A percentile compares a stretch with the other conserved stretches of the same genome.
Conservation (phyloP, 257 asterid genomes). For the Verbena officinalis region DNA sequence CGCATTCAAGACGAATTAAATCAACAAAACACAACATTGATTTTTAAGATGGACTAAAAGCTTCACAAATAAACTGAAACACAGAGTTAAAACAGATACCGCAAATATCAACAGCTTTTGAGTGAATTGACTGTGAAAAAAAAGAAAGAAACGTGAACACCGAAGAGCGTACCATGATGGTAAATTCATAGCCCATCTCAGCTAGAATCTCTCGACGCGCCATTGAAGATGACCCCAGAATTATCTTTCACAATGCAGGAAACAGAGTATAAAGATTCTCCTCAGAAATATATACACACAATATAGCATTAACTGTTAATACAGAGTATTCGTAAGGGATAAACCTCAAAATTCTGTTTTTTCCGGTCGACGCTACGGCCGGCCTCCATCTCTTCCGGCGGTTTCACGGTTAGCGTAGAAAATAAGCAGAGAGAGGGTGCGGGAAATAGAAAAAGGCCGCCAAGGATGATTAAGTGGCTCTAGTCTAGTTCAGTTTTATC, state of each 20-base stretch:
- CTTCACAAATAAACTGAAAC: neutral
- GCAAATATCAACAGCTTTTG: neutral
- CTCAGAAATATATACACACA: conserved; percentile 3
- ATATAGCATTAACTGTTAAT: neutral
- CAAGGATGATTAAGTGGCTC: conserved; percentile 23
- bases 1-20: neutral
- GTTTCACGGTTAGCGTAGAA: conserved; percentile 34
- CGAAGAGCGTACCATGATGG: conserved; percentile 52
- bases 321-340: neutral
- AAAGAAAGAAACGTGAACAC: neutral
- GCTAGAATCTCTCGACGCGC: conserved; percentile 71
- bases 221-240: conserved; percentile 81
- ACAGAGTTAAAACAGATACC: neutral
- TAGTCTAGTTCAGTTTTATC: conserved; percentile 1
- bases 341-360: conserved; percentile 52
- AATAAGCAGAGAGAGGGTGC: conserved; percentile 34
- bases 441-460: conserved; percentile 25
- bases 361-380: conserved; percentile 35
- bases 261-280: conserved; percentile 3
- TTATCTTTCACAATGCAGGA: conserved; percentile 50
- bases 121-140: neutral
- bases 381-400: conserved; percentile 26
- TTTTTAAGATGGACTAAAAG: neutral
- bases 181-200: conserved; percentile 77
- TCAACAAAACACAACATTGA: neutral